phyloP scores from a whole-genome alignment of 2,329 filamentous ascomycete genomes.

The Amauroascus niger region DNA sequence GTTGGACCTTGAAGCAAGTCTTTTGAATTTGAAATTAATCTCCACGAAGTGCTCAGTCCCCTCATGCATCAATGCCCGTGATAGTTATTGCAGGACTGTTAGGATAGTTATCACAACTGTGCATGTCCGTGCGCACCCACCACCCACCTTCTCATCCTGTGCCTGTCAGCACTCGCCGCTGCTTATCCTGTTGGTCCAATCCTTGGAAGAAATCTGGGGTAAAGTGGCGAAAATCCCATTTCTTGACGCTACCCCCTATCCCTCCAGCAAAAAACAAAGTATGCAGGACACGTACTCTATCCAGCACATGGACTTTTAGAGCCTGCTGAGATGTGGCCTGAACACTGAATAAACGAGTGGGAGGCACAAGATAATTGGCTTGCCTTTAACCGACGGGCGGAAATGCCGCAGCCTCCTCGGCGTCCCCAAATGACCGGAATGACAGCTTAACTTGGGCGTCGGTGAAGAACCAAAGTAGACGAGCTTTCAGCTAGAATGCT shows the following conservation, averaged over 20 bases:
- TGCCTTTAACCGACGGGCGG: background rate
- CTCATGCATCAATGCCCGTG: background rate
- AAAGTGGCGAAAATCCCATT: background rate
- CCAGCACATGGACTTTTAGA: background rate
- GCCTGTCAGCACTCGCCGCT: background rate
- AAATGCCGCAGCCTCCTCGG: background rate
- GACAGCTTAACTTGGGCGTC: background rate
- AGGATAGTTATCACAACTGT: background rate
- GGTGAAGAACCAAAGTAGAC: background rate
- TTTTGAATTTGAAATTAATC: background rate
- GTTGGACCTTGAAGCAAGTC: background rate
- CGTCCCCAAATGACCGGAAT: background rate
- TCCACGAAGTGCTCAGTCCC: background rate
- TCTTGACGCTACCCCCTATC: background rate
- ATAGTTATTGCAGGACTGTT: background rate
- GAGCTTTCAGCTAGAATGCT: background rate
- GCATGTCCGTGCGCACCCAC: background rate
- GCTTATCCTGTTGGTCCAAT: background rate
- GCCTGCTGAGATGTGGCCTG: background rate
- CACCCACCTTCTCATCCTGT: background rate
- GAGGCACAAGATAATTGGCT: background rate
- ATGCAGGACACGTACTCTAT: background rate
- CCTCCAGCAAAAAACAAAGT: background rate
- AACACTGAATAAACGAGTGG: background rate
- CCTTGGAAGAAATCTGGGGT: background rate